Evolutionary conservation across 75 land plant genomes (phyloP), one percentile per base, ranked within the genome.

Genomic region (Cunninghamia lanceolata): DNA sequence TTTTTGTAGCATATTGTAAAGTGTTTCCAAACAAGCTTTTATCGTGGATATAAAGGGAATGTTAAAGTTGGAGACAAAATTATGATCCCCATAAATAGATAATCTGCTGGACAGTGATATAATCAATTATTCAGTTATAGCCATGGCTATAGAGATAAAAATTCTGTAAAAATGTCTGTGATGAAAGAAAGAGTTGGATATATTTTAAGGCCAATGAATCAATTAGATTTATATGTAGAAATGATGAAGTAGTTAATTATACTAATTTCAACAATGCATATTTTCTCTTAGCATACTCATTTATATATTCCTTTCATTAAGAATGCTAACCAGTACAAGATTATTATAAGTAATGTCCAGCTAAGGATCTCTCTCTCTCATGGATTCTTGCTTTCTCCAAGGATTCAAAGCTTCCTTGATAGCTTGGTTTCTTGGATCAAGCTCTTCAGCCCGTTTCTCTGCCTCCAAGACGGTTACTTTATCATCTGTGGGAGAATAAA

Each of bases 401-500:
- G 96, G 94, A 92, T 94, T 94, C 4, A 93, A 90, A 15, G 93
- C 94, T 47, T 94, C 96, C 82, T 87, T 91, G 7, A 88, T 84
- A 78, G 93, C 96, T 84, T 90, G 92, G 81, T 91, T 93, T 87
- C 89, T 94, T 36, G 94, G 88, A 54, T 88, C 84, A 56, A 63
- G 89, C 81, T 94, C 94, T 91, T 88, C 93, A 54, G 94, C 94
- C 15, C 92, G 88, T 81, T 93, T 93, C 86, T 94, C 96, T 42
- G 94, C 86, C 86, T 94, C 96, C 84, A 94, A 35, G 84, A 90
- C 94, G 17, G 92, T 89, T 84, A 94, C 96, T 82, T 93, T 93
- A 42, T 93, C 94, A 92, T 94, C 96, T 94, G 90, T 39, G 52
- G 2, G 3, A 74, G 13, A n/a, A 34, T 32, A 32, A 34, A 71